phyloP scores from a whole-genome alignment of 2,329 filamentous ascomycete genomes.

The Lecanoromycetidae sp. region DNA sequence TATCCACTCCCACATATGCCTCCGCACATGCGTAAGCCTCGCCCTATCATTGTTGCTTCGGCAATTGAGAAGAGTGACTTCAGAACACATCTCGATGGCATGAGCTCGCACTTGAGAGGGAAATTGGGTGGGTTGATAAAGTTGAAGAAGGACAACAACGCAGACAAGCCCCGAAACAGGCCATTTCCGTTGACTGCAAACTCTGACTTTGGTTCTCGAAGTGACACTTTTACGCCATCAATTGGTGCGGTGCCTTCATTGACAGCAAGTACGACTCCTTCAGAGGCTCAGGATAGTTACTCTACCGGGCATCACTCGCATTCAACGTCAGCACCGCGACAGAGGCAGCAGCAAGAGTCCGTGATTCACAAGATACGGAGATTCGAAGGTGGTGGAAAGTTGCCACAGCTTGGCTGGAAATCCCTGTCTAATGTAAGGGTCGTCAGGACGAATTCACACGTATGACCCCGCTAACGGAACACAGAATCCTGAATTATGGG shows the following conservation, averaged over 20 bases:
- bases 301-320: conserved; percentile 10
- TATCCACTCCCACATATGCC: conserved; percentile 14
- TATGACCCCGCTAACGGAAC: conserved; percentile 2
- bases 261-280: conserved; percentile 17
- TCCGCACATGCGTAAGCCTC: conserved; percentile 17
- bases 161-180: conserved; percentile 7
- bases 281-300: conserved; percentile 11
- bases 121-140: conserved; percentile 18
- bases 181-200: conserved; percentile 11
- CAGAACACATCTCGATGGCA: conserved; percentile 19
- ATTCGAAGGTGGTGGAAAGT: conserved; percentile 19
- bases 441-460: no score
- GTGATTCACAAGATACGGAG: conserved; percentile 18
- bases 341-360: conserved; percentile 17
- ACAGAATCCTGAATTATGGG: conserved; percentile 19
- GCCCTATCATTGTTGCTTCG: conserved; percentile 18
- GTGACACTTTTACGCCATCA: conserved; percentile 17
- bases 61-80: conserved; percentile 20
- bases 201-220: conserved; percentile 13
- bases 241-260: conserved; percentile 17
- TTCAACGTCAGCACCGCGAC: conserved; percentile 4
- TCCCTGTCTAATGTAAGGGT: conserved; percentile 18
- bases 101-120: conserved; percentile 18
- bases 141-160: conserved; percentile 13
- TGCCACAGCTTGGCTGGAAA: conserved; percentile 19